phyloP scores from a whole-genome alignment of 768 basidiomycete genomes.

The Ephemerocybe angulata region DNA sequence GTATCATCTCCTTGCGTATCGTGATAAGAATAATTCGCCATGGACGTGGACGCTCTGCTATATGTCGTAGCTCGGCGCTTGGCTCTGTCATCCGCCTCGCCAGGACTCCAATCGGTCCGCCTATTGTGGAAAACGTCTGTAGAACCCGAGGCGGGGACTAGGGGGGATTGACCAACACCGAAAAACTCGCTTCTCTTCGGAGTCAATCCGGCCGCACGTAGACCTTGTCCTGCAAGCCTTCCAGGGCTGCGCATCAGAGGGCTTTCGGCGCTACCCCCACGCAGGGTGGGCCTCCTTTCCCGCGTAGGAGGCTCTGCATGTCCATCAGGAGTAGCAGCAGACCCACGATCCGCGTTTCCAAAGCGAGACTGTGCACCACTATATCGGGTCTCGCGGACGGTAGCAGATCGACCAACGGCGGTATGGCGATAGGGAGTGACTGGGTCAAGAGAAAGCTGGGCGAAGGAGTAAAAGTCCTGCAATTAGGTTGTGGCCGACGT shows the following conservation, averaged over 20 bases:
- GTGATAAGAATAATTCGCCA: constrained; percentile 46
- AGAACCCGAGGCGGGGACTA: neutral
- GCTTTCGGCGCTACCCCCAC: constrained; percentile 72
- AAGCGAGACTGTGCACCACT: constrained; percentile 17
- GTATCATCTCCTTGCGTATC: constrained; percentile 22
- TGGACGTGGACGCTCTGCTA: constrained; percentile 49
- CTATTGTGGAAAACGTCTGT: constrained; percentile 27
- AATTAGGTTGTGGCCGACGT: neutral
- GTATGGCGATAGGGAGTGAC: constrained; percentile 33
- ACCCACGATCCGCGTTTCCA: constrained; percentile 25
- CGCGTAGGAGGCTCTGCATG: constrained; percentile 2
- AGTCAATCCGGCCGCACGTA: constrained; percentile 68
- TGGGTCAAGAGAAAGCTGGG: constrained; percentile 33
- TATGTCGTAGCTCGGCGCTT: constrained; percentile 20
- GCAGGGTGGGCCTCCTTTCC: constrained; percentile 52
- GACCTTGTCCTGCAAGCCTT: constrained; percentile 56
- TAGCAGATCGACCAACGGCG: constrained; percentile 23
- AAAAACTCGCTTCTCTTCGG: too few species aligned
- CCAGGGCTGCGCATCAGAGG: constrained; percentile 38
- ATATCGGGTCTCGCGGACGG: constrained; percentile 25
- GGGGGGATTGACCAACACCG: constrained; percentile 14
- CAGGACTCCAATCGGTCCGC: constrained; percentile 28
- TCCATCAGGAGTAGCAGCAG: constrained; percentile 12
- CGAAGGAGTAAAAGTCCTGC: too few species aligned
- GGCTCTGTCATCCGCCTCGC: constrained; percentile 31